phyloP scores from a whole-genome alignment of 257 asterid genomes.

The Solanum chaucha region DNA sequence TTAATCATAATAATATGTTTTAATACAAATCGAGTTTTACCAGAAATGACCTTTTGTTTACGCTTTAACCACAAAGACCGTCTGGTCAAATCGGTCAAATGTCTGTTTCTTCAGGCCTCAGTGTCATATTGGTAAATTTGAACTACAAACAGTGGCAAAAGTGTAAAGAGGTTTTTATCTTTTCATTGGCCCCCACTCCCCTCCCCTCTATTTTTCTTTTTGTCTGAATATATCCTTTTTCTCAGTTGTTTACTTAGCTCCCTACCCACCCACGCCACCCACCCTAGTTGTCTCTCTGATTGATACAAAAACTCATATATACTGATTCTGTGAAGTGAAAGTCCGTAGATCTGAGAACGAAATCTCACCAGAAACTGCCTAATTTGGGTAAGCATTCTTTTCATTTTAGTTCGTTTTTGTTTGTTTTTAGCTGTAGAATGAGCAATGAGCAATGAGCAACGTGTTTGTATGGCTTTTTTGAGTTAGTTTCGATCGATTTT shows the following conservation, averaged over 20 bases:
- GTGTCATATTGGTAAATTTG: not conserved
- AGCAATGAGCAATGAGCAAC: not conserved
- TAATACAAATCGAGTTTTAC: not conserved
- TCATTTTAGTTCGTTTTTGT: constrained; percentile 6
- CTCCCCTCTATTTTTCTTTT: not conserved
- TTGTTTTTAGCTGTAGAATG: not conserved
- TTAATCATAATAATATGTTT: not conserved
- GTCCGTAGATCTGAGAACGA: not conserved
- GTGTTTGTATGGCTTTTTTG: not conserved
- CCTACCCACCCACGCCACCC: not conserved
- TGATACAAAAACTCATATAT: not conserved
- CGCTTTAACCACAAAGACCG: not conserved
- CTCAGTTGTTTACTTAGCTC: not conserved
- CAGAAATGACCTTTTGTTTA: not conserved
- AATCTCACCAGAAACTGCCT: not conserved
- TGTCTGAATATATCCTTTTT: not conserved
- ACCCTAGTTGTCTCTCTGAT: not conserved
- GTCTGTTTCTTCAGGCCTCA: not conserved
- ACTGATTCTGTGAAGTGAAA: not conserved
- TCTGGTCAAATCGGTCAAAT: constrained; percentile 1
- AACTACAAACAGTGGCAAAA: not conserved
- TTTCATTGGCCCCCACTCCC: not conserved
- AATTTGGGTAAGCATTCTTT: constrained; percentile 31
- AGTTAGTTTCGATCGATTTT: not conserved
- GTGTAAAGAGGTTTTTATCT: not conserved